Evolutionary conservation across 2,329 filamentous ascomycete species (phyloP), one percentile per base, ranked within the genome.

Genomic region (Phialophora tarda): DNA sequence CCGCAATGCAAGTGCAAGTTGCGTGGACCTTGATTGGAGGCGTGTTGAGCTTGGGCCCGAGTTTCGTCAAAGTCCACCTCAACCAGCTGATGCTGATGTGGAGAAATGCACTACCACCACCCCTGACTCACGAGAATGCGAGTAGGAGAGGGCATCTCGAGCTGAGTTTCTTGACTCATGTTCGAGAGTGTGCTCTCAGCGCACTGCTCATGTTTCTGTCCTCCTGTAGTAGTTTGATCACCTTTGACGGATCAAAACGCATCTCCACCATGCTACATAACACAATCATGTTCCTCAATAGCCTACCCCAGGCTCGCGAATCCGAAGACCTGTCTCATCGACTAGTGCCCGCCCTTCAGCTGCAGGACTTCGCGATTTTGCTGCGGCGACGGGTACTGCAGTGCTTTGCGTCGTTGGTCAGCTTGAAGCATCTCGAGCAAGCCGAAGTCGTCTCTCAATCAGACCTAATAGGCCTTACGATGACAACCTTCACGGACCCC

Each of bases 31-130:
- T 99, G 64, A 96, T 99, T 55, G 95, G 96, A 44, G 95, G 96
- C 0, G 82, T 99, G 62, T 98, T 98, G 94, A 93, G 93, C 0
- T 85, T 99, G 0, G 95, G 95, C 0, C 94, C 95, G 3, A 98
- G 97, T 77, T 99, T 99, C 77, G 94, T 98, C 78, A 99, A 99
- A 80, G 98, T 98, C 26, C 95, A 99, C 78, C 85, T 99, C 7
- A 94, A 93, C 2, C 95, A 99, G 75, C 84, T 99, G 24, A 87
- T 99, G 63, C 82, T 99, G 8, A 82, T 99, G 6, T 99, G 95
- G 95, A 97, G 97, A 78, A 99, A 98, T 77, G 94, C 95, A 0
- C 84, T 99, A 11, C 94, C 96, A 0, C 97, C 96, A 74, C 94
- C 96, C 5, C 80, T 98, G n/a, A 89, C 92, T 38, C 96, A 93